These are phyloP conservation scores for Albatrellus ellisii DNA, from an alignment of 768 basidiomycete species.

Conservation along the genomic window DNA sequence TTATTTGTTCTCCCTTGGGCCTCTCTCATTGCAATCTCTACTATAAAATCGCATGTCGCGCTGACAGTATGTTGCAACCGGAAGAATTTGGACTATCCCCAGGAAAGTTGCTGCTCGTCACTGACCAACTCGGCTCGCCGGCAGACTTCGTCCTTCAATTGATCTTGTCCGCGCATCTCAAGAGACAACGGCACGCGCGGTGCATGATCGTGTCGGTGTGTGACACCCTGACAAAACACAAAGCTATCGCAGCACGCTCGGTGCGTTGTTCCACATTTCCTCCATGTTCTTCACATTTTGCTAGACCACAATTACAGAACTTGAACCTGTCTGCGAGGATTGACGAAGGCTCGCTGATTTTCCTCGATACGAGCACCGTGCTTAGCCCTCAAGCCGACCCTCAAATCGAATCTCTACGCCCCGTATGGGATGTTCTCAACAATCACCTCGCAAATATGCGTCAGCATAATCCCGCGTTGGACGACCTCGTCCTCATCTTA, in stretches of 20 bases:
- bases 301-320: conserved; percentile 2
- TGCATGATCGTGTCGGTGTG: conserved; percentile 46
- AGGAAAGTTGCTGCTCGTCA: conserved; percentile 43
- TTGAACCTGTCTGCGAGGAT: conserved; percentile 8
- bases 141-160: conserved; percentile 63
- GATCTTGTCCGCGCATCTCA: conserved; percentile 37
- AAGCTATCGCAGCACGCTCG: conserved; percentile 45
- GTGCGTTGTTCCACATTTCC: conserved; percentile 26
- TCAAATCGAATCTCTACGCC: conserved; percentile 11
- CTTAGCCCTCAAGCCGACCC: conserved; percentile 14
- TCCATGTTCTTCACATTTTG: background rate
- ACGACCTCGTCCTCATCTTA: conserved; percentile 39
- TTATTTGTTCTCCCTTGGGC: no score
- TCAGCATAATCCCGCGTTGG: no score
- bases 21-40: no score
- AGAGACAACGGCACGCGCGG: conserved; percentile 21
- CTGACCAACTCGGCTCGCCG: conserved; percentile 58
- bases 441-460: conserved; percentile 1
- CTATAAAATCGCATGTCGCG: no score
- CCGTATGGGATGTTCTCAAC: conserved; percentile 12
- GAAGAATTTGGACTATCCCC: conserved; percentile 18
- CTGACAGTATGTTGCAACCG: background rate
- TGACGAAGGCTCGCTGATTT: conserved; percentile 24
- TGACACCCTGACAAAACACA: conserved; percentile 46
- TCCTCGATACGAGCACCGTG: conserved; percentile 38